Conservation (phyloP, 202 grass and related monocot species). For the Setaria italica region DNA sequence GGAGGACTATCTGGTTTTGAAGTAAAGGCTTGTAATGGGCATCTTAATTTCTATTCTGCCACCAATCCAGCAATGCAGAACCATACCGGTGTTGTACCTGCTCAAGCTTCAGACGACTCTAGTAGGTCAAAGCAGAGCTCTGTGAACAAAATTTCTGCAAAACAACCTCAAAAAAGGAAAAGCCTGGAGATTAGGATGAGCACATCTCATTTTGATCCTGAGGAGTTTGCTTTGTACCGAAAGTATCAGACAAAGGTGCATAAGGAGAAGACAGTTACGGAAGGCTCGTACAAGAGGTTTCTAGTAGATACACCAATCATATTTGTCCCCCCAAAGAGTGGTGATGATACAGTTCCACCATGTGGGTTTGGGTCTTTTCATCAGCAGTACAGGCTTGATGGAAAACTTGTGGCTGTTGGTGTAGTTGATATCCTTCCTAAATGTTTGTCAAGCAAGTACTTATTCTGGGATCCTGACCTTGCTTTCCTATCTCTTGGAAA, state of each 20-base stretch:
- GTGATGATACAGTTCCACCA: constrained; percentile 66
- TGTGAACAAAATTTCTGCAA: constrained; percentile 38
- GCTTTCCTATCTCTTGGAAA: constrained; percentile 95
- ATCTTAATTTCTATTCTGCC: constrained; percentile 89
- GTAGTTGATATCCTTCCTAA: constrained; percentile 93
- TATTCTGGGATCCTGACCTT: constrained; percentile 99
- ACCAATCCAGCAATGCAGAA: constrained; percentile 42
- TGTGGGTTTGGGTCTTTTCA: constrained; percentile 97
- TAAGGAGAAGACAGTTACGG: constrained; percentile 76
- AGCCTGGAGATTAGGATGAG: constrained; percentile 76
- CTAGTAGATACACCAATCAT: constrained; percentile 86
- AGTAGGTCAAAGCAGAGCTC: constrained; percentile 59
- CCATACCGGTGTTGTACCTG: constrained; percentile 17
- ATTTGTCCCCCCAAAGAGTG: constrained; percentile 59
- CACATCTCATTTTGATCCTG: constrained; percentile 84
- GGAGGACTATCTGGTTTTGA: constrained; percentile 61
- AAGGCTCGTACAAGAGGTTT: constrained; percentile 81
- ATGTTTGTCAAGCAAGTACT: constrained; percentile 98
- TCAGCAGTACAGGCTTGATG: constrained; percentile 96
- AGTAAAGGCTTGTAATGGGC: constrained; percentile 88
- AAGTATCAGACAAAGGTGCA: constrained; percentile 93
- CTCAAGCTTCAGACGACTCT: constrained; percentile 47
- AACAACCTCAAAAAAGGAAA: constrained; percentile 63
- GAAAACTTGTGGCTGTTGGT: constrained; percentile 94
- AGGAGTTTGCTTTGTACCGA: constrained; percentile 83